Conservation (phyloP, 2,329 filamentous ascomycete species). For the Lecanoromycetidae sp. region DNA sequence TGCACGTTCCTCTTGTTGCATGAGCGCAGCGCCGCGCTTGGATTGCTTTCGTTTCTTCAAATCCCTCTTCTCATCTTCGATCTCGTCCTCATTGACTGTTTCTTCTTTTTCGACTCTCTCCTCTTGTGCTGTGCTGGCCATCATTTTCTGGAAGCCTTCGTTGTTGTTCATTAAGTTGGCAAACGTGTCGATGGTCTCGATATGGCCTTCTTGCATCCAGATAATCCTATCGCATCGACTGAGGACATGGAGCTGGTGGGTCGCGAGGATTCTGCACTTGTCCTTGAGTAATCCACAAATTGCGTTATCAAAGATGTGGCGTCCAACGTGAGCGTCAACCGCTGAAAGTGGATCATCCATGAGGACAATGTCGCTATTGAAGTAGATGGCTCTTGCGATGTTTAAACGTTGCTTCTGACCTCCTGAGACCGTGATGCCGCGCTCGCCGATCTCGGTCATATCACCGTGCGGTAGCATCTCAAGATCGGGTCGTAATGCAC, state of each 20-base stretch:
- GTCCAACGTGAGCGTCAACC: constrained; percentile 46
- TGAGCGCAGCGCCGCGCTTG: constrained; percentile 34
- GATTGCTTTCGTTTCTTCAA: constrained; percentile 33
- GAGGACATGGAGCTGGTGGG: constrained; percentile 88
- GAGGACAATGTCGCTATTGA: constrained; percentile 49
- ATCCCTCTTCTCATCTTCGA: constrained; percentile 37
- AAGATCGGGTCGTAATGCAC: constrained; percentile 71
- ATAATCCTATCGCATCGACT: constrained; percentile 84
- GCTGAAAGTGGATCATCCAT: constrained; percentile 53
- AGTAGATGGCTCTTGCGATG: constrained; percentile 68
- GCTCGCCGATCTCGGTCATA: constrained; percentile 83
- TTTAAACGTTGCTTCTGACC: constrained; percentile 93
- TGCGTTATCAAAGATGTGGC: constrained; percentile 79
- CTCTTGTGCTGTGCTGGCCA: constrained; percentile 66
- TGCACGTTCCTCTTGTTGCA: constrained; percentile 46
- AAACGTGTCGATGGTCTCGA: constrained; percentile 80
- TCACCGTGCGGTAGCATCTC: constrained; percentile 90
- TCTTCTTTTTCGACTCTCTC: constrained; percentile 35
- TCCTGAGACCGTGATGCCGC: constrained; percentile 88
- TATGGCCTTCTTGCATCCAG: constrained; percentile 77
- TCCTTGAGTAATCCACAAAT: constrained; percentile 79
- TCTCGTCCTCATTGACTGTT: constrained; percentile 37
- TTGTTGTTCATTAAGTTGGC: constrained; percentile 73
- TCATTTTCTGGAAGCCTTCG: constrained; percentile 64
- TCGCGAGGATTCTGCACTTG: constrained; percentile 84